These are phyloP conservation scores for Podila epicladia DNA, from an alignment of 192 early-diverging fungal genomes.

Conservation along the genomic window DNA sequence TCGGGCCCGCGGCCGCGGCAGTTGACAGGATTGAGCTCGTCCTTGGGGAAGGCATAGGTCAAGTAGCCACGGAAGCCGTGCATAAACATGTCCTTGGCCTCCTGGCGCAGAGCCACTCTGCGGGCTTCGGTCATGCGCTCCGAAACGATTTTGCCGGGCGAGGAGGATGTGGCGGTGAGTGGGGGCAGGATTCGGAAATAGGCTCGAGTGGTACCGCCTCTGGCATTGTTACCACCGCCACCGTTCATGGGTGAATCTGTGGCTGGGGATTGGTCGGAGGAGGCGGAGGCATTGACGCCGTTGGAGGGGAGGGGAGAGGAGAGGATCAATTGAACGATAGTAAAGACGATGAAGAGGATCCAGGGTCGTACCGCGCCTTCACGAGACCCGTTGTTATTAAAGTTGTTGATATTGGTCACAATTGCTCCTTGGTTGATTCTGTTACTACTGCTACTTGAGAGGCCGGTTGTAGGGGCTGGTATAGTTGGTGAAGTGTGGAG, in stretches of 20 bases:
- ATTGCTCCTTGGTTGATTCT: too few species aligned
- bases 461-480: too few species aligned
- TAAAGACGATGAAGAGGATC: constrained; percentile 29
- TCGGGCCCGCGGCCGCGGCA: constrained; percentile 84
- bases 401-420: neutral
- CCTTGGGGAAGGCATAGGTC: constrained; percentile 86
- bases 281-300: constrained; percentile 37
- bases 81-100: constrained; percentile 72
- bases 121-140: constrained; percentile 39
- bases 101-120: constrained; percentile 39
- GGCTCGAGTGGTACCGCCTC: constrained; percentile 5
- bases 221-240: neutral
- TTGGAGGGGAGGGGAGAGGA: constrained; percentile 25
- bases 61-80: constrained; percentile 86
- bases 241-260: neutral
- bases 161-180: constrained; percentile 8
- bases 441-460: too few species aligned
- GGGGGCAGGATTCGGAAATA: constrained; percentile 27
- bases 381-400: neutral
- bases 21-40: constrained; percentile 89
- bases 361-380: constrained; percentile 16
- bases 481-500: neutral
- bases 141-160: constrained; percentile 30
- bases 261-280: constrained; percentile 1
- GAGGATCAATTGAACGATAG: constrained; percentile 29